phyloP scores from a whole-genome alignment of 139 green algal genomes.

The Tetradesmus obliquus region DNA sequence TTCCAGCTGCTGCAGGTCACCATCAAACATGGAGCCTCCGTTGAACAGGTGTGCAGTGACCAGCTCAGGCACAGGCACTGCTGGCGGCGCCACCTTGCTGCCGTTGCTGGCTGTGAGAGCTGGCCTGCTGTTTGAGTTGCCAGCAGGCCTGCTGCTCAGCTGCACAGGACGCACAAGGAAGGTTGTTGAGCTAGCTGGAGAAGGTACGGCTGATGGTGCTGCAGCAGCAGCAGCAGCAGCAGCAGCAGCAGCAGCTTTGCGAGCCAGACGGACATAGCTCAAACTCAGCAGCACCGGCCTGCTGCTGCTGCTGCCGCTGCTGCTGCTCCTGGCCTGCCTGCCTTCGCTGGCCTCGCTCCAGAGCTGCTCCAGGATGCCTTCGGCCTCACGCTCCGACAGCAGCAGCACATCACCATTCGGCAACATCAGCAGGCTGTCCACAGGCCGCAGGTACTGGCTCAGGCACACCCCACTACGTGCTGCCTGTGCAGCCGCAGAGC shows the following conservation, averaged over 20 bases:
- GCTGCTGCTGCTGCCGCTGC: neutral
- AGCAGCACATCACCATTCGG: neutral
- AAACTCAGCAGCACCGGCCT: constrained; percentile 42
- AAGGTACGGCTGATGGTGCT: neutral
- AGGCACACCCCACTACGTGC: constrained; percentile 49
- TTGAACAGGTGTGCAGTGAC: constrained; percentile 57
- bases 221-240: neutral
- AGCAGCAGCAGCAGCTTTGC: neutral
- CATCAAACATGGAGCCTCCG: constrained; percentile 48
- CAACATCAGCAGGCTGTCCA: neutral
- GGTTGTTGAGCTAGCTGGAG: neutral
- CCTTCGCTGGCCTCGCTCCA: neutral
- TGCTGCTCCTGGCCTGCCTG: neutral
- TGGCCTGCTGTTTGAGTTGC: neutral
- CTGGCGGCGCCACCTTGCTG: neutral
- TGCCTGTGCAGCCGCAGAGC: constrained; percentile 59
- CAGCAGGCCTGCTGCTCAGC: neutral
- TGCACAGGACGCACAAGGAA: neutral
- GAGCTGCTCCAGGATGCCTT: neutral
- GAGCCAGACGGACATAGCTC: neutral
- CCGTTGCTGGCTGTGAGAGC: neutral
- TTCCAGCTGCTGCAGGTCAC: neutral
- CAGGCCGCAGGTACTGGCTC: constrained; percentile 7
- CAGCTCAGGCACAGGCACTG: neutral
- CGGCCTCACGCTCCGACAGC: constrained; percentile 21